Evolutionary conservation across 768 basidiomycete species (phyloP).

Genomic region (Suillus cothurnatus): DNA sequence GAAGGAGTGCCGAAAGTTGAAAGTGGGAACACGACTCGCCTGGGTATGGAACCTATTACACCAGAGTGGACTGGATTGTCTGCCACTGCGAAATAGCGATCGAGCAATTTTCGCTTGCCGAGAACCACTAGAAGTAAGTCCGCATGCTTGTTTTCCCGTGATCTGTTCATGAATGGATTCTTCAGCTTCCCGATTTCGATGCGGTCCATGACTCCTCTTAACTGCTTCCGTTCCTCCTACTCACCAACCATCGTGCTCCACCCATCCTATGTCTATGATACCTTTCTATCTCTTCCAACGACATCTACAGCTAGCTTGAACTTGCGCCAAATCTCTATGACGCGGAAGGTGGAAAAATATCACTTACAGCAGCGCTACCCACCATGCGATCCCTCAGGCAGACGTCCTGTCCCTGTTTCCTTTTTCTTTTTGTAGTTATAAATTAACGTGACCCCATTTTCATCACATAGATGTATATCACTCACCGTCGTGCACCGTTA

Average conservation of each 20-base stretch:
- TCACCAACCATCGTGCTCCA: constrained; percentile 1
- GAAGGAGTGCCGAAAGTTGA: constrained; percentile 10
- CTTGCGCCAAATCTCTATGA: constrained; percentile 12
- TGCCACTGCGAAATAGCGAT: constrained; percentile 19
- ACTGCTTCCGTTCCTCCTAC: not conserved
- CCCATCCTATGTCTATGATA: constrained; percentile 1
- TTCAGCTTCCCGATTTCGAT: constrained; percentile 6
- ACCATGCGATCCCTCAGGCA: not conserved
- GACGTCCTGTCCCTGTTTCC: not conserved
- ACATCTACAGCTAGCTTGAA: not conserved
- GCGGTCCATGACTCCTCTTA: not conserved
- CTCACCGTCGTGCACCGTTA: not conserved
- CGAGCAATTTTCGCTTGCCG: constrained; percentile 5
- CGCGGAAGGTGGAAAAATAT: constrained; percentile 14
- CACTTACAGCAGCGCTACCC: constrained; percentile 8
- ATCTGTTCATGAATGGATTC: constrained; percentile 13
- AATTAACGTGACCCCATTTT: constrained; percentile 7
- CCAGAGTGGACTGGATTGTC: constrained; percentile 15
- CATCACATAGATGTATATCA: constrained; percentile 3
- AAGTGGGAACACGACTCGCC: constrained; percentile 5
- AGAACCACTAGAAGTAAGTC: constrained; percentile 17
- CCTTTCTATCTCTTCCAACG: not conserved
- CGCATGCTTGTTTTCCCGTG: constrained; percentile 3
- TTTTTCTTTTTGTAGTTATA: not conserved
- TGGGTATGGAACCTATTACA: constrained; percentile 10